phyloP scores from a whole-genome alignment of 139 green algal species.

The Yamagishiella unicocca region DNA sequence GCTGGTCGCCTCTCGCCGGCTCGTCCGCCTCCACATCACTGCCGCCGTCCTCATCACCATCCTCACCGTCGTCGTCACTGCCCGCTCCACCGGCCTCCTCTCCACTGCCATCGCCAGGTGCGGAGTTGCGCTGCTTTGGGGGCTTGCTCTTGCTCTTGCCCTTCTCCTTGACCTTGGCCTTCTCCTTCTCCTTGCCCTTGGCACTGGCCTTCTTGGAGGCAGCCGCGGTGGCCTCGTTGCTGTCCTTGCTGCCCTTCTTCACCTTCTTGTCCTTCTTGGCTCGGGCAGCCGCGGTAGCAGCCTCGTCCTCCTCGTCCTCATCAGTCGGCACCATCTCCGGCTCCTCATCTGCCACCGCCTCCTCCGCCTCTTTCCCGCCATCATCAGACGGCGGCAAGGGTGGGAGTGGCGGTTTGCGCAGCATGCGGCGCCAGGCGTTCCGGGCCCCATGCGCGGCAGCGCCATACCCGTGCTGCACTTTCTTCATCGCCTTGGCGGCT shows the following conservation, averaged over 20 bases:
- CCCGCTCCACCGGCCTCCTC: background rate
- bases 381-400: background rate
- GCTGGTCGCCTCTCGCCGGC: background rate
- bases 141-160: background rate
- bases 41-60: background rate
- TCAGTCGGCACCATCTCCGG: too few species aligned
- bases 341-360: too few species aligned
- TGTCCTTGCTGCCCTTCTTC: constrained; percentile 3
- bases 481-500: background rate
- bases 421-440: background rate
- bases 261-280: background rate
- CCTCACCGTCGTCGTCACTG: background rate
- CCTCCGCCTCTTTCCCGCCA: too few species aligned
- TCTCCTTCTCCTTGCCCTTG: background rate
- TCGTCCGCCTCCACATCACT: background rate
- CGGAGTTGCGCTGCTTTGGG: too few species aligned
- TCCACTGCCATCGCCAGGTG: background rate
- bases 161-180: background rate
- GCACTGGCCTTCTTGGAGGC: background rate
- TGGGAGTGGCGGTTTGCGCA: background rate
- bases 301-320: background rate
- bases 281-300: background rate
- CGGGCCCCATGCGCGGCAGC: background rate
- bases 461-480: background rate
- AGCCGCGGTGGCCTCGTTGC: too few species aligned